phyloP scores from a whole-genome alignment of 2,329 filamentous ascomycete species.

The Ceratocystiopsis sp. region DNA sequence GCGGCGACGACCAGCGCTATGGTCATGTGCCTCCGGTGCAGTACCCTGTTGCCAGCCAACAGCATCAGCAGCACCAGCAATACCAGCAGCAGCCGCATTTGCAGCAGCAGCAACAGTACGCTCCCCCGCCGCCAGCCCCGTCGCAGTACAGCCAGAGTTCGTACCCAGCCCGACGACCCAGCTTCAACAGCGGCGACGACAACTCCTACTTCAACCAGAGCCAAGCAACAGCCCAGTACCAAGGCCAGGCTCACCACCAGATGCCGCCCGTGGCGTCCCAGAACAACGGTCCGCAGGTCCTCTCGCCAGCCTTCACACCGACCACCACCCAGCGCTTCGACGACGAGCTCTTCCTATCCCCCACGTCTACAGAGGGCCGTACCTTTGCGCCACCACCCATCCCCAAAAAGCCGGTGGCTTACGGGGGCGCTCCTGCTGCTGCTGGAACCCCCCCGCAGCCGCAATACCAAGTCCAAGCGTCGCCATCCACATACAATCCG shows the following conservation, averaged over 20 bases:
- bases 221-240: background rate
- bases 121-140: background rate
- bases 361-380: slow-evolving; percentile 9
- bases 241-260: background rate
- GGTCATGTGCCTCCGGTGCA: slow-evolving; percentile 50
- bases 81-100: slow-evolving; percentile 2
- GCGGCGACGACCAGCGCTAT: slow-evolving; percentile 45
- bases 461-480: slow-evolving; percentile 28
- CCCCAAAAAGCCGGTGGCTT: slow-evolving; percentile 16
- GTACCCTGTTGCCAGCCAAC: slow-evolving; percentile 34
- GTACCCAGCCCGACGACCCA: slow-evolving; percentile 38
- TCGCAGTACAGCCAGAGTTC: slow-evolving; percentile 16
- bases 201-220: slow-evolving; percentile 30
- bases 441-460: slow-evolving; percentile 29
- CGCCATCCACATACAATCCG: slow-evolving; percentile 52
- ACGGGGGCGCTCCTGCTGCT: slow-evolving; percentile 24
- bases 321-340: slow-evolving; percentile 16
- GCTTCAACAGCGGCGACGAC: slow-evolving; percentile 66
- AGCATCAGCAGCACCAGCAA: slow-evolving; percentile 6
- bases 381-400: slow-evolving; percentile 9
- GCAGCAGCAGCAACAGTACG: slow-evolving; percentile 1
- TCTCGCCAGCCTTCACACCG: background rate
- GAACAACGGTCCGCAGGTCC: too few species aligned
- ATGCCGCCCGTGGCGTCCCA: background rate
- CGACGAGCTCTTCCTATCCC: slow-evolving; percentile 46